Evolutionary conservation across 441 rosid genomes (phyloP), one percentile per base, ranked within the genome.

Genomic region (Cnidoscolus chayamansa): DNA sequence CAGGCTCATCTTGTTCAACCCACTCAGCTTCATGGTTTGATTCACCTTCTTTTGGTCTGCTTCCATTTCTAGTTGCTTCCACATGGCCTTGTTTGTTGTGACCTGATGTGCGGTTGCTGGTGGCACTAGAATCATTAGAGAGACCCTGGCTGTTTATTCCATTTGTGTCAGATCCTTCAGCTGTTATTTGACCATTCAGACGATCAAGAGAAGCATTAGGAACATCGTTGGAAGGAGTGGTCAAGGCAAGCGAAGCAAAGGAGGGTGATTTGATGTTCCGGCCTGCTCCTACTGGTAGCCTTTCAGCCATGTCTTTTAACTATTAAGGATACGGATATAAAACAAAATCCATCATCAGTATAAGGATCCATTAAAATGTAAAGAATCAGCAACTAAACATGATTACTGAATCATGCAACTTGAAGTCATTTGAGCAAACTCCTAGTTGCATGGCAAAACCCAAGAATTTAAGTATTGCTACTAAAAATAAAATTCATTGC

Each of bases 1-100:
- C 96, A 49, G 93, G 94, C 79, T 92, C 98, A 78, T 92, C 97
- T 86, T 94, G 97, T 79, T 94, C 98, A 59, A 94, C 98, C 96
- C 98, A 87, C 77, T 94, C 97, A 78, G 78, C 80, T 45, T 88
- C 96, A 74, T 68, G 77, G 37, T 79, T 84, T 47, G 83, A 74
- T 82, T 92, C 98, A 67, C 82, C 80, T 81, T 89, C 97, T 74
- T 80, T 88, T 40, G 74, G 69, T 76, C 83, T 82, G 78, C 71
- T 82, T 69, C 87, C 88, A 71, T 74, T 86, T 83, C 87, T 87
- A 48, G 78, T 75, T 72, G 87, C 81, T 78, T 92, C 97, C 30
- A 82, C 62, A 67, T 81, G 83, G 71, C 86, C 83, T 68, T 75
- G 87, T 61, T 81, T 86, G 80, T 70, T 77, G 47, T 77, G 81